These are phyloP conservation scores for Zoysia japonica DNA, from an alignment of 176 grass and related monocot species.

Conservation along the genomic window DNA sequence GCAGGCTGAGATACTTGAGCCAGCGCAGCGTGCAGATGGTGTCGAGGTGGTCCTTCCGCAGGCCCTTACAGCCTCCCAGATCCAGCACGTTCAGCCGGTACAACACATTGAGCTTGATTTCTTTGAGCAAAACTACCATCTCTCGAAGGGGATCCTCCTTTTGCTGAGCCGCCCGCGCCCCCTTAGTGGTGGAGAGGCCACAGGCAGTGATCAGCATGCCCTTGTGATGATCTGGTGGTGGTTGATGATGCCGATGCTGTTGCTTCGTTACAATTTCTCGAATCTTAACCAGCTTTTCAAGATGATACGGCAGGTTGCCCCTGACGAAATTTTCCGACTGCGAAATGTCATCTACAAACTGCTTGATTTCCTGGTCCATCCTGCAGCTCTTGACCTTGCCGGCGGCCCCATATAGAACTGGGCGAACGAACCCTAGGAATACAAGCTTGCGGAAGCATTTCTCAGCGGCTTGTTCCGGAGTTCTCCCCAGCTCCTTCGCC, in stretches of 20 bases:
- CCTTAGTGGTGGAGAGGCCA: neutral
- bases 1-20: constrained; percentile 32
- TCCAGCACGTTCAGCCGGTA: constrained; percentile 31
- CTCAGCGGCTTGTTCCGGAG: neutral
- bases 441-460: neutral
- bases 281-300: neutral
- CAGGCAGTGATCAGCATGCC: neutral
- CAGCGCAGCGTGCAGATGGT: neutral
- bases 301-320: neutral
- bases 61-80: constrained; percentile 6
- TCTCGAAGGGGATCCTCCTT: neutral
- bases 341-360: neutral
- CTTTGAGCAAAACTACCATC: neutral
- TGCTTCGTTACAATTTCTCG: rapidly evolving
- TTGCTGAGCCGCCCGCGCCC: no score
- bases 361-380: neutral
- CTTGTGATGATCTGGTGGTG: no score
- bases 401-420: rapidly evolving
- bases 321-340: neutral
- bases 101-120: neutral
- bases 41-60: neutral
- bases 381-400: neutral
- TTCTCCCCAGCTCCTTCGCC: neutral
- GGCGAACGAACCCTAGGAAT: neutral
- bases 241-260: no score